Evolutionary conservation across 1,284 basidiomycete species (phyloP).

Genomic region (Apiotrichum brassicae): DNA sequence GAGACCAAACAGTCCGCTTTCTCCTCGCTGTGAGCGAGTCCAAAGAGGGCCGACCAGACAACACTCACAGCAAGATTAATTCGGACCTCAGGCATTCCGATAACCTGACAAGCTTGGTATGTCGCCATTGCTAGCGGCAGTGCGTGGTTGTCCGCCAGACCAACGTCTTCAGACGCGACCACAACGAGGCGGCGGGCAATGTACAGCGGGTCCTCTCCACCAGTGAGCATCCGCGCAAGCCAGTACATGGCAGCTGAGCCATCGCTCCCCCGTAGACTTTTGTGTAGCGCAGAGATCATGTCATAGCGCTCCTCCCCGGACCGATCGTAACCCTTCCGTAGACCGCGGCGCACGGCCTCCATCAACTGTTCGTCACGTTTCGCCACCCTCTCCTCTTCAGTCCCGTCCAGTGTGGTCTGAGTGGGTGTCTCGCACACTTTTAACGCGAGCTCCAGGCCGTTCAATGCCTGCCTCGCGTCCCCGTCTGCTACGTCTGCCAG

Average conservation of each 20-base stretch:
- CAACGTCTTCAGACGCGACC: constrained; percentile 78
- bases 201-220: constrained; percentile 84
- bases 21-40: too few species aligned
- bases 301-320: constrained; percentile 73
- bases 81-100: constrained; percentile 70
- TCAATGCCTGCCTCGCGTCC: constrained; percentile 49
- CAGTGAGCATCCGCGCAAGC: constrained; percentile 73
- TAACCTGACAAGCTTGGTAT: constrained; percentile 65
- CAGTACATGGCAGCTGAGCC: constrained; percentile 80
- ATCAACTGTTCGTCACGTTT: constrained; percentile 41
- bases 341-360: constrained; percentile 42
- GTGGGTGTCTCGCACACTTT: constrained; percentile 32
- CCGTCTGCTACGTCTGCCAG: constrained; percentile 49
- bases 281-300: constrained; percentile 83
- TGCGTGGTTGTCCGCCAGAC: constrained; percentile 66
- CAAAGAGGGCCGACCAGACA: too few species aligned
- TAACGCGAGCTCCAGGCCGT: constrained; percentile 48
- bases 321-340: constrained; percentile 58
- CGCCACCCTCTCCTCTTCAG: background rate
- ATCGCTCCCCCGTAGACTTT: constrained; percentile 72
- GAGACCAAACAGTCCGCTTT: too few species aligned
- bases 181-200: constrained; percentile 74
- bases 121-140: constrained; percentile 70
- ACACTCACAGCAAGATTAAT: constrained; percentile 42
- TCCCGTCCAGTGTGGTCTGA: constrained; percentile 19